Base-by-base conservation (phyloP, 441 rosid genomes). In the Cnidoscolus chayamansa region DNA sequence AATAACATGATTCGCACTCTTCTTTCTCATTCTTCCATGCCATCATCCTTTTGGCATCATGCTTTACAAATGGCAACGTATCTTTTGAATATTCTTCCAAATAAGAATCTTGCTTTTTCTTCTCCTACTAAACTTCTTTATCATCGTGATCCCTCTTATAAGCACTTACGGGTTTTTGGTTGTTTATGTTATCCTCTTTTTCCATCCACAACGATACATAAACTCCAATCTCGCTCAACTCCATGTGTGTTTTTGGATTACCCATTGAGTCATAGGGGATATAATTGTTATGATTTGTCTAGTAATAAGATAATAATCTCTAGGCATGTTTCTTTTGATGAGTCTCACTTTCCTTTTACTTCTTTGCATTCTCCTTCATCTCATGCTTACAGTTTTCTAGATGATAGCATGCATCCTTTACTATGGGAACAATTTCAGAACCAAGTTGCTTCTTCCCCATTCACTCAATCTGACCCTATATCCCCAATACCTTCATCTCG, bases 171-270 rank as follows among this genome's bases (percentile, higher is more conserved):
- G 50, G 51, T 43, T 43, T 63, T 63, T 43, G 50, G 67, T 15
- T 63, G 51, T n/a, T 16, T 40, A 43, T 63, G 67, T 17, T 63
- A 63, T 63, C 67, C 67, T 17, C 30, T 63, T 7, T 37, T 37
- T 7, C 67, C 67, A 37, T 63, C 67, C 30, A 40, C 67, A 15
- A 63, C 30, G 1, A 63, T 43, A 8, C 12, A 63, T 43, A 63
- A 63, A 40, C 67, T 63, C 30, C 50, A 63, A 40, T 10, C 67
- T 40, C 47, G 47, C 15, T 61, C 65, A 2, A 32, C 65, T 49
- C 65, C 65, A 13, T 63, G 31, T 63, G 51, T 63, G 50, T 63
- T 63, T 63, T 43, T 63, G 5, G 67, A 30, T 16, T 63, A 63
- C 30, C 67, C 67, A 37, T n/a, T 63, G 7, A 25, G 25, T 25